phyloP scores from a whole-genome alignment of 1,284 basidiomycete genomes.

The Vanrija sp. region DNA sequence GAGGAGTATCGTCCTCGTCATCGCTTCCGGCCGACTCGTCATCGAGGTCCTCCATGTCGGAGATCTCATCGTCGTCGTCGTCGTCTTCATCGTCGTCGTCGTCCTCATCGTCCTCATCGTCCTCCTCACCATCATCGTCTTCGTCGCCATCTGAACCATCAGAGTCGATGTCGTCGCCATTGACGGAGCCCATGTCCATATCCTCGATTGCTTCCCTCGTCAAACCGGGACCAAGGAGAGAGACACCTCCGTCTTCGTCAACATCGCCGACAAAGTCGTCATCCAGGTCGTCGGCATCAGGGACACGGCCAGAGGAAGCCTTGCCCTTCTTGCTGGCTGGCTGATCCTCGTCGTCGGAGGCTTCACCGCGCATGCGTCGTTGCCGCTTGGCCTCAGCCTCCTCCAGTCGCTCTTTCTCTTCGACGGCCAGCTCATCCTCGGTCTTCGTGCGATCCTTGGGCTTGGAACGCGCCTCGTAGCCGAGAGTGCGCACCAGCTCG shows the following conservation, averaged over 20 bases:
- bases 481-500: conserved; percentile 84
- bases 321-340: conserved; percentile 38
- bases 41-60: conserved; percentile 33
- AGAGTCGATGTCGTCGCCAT: neutral
- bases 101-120: conserved; percentile 21
- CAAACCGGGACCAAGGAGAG: conserved; percentile 55
- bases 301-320: conserved; percentile 10
- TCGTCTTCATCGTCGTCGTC: conserved; percentile 35
- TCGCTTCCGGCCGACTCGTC: conserved; percentile 30
- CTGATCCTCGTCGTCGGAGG: conserved; percentile 61
- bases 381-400: conserved; percentile 76
- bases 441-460: conserved; percentile 96
- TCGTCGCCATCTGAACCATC: conserved; percentile 25
- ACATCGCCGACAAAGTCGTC: conserved; percentile 68
- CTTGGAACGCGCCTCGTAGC: conserved; percentile 87
- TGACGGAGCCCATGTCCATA: conserved; percentile 15
- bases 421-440: conserved; percentile 85
- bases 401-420: conserved; percentile 82
- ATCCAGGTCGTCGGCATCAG: conserved; percentile 75
- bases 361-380: conserved; percentile 82
- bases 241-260: conserved; percentile 53
- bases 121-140: conserved; percentile 38
- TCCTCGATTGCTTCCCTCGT: conserved; percentile 44
- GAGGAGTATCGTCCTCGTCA: conserved; percentile 17
- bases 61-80: conserved; percentile 37